Conservation (phyloP, 192 early-diverging fungal genomes). For the Endogone sp. region DNA sequence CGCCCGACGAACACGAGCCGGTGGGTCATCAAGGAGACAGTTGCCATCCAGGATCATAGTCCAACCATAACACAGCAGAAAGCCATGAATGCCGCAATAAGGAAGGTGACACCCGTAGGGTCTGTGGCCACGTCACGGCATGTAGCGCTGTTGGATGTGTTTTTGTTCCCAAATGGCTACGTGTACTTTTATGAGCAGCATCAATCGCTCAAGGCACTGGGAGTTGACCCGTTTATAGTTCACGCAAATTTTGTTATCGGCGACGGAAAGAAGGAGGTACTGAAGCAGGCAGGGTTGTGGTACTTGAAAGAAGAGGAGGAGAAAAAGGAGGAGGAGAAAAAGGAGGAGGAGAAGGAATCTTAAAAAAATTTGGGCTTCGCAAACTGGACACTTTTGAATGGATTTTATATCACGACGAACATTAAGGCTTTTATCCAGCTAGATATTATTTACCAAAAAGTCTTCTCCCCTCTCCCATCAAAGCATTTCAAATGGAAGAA, state of each 20-base stretch:
- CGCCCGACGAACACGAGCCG: slow-evolving; percentile 21
- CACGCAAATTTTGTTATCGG: slow-evolving; percentile 34
- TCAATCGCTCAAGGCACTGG: slow-evolving; percentile 18
- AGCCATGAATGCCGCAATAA: slow-evolving; percentile 27
- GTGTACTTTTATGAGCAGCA: slow-evolving; percentile 31
- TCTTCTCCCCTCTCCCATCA: too few relatives aligned
- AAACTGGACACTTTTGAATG: too few relatives aligned
- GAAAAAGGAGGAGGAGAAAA: too few relatives aligned
- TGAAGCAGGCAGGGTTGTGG: slow-evolving; percentile 31
- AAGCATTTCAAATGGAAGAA: too few relatives aligned
- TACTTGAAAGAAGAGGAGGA: slow-evolving; percentile 25
- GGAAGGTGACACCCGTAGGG: slow-evolving; percentile 10
- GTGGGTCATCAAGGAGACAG: slow-evolving; percentile 23
- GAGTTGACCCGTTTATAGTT: slow-evolving; percentile 30
- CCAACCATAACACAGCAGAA: slow-evolving; percentile 26
- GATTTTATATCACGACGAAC: too few relatives aligned
- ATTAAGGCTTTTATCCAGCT: too few relatives aligned
- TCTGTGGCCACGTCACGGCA: slow-evolving; percentile 8
- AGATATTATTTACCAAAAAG: too few relatives aligned
- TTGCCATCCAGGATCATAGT: slow-evolving; percentile 22
- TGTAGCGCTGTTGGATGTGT: slow-evolving; percentile 26
- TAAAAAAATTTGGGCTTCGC: too few relatives aligned
- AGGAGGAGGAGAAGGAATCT: too few relatives aligned
- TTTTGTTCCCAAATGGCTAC: slow-evolving; percentile 28
- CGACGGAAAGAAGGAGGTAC: slow-evolving; percentile 17